Percentiles rank a stretch among this genome's conserved stretches.
phyloP scores from a whole-genome alignment of 106 monocot genomes.

The Acorus calamus region DNA sequence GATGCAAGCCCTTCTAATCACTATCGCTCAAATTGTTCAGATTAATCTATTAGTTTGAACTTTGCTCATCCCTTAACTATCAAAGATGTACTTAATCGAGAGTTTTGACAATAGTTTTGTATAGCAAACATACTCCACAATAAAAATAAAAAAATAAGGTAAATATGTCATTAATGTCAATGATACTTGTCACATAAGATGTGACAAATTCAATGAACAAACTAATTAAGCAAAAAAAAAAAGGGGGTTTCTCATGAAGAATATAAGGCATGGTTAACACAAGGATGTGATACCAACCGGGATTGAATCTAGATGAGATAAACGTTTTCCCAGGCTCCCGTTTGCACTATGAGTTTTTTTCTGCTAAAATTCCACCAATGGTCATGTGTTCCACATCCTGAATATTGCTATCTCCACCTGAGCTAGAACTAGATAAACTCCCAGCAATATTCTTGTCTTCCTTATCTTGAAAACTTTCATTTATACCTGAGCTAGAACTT shows the following conservation, averaged over 20 bases:
- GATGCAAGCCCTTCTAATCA: too few species aligned
- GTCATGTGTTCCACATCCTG: conserved; percentile 54
- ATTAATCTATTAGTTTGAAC: too few species aligned
- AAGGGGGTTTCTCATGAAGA: too few species aligned
- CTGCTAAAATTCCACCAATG: conserved; percentile 51
- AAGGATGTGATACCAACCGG: conserved; percentile 14
- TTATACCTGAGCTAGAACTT: conserved; percentile 62
- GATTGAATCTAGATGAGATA: conserved; percentile 62
- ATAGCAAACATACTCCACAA: too few species aligned
- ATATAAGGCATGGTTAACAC: neutral
- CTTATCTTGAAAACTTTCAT: conserved; percentile 40
- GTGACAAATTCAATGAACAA: neutral
- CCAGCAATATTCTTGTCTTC: conserved; percentile 14
- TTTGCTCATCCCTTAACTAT: too few species aligned
- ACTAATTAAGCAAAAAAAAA: neutral
- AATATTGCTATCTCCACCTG: conserved; percentile 43
- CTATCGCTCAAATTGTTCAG: too few species aligned
- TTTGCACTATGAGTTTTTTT: conserved; percentile 30
- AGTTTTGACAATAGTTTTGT: too few species aligned
- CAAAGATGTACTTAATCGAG: too few species aligned
- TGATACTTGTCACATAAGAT: neutral
- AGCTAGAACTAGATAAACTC: conserved; percentile 33
- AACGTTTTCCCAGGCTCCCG: conserved; percentile 52
- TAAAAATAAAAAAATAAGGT: too few species aligned
- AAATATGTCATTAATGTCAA: too few species aligned